A percentile compares a stretch with the other conserved stretches of the same genome.
Evolutionary conservation across 2,329 filamentous ascomycete genomes (phyloP).

Genomic region (Eurotiales sp.): DNA sequence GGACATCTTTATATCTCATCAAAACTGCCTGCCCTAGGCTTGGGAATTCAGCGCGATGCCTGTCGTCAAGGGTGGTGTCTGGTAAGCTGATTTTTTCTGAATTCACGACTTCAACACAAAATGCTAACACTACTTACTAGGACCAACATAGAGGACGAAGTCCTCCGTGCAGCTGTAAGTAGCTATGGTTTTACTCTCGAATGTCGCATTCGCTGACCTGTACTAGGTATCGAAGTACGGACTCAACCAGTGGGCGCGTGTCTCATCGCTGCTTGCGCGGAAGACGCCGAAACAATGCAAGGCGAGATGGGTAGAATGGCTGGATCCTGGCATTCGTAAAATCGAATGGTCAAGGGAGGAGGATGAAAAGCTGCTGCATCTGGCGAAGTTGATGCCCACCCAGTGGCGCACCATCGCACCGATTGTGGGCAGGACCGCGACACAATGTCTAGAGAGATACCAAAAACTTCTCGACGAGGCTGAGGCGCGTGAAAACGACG

Average conservation of each 20-base stretch:
- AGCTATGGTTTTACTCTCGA: neutral
- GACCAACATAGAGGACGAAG: constrained; percentile 82
- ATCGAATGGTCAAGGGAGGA: constrained; percentile 99
- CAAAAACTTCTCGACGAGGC: constrained; percentile 95
- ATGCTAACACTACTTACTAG: constrained; percentile 26
- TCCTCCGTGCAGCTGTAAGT: constrained; percentile 79
- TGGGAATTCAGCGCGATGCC: constrained; percentile 48
- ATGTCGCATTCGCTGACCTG: constrained; percentile 8
- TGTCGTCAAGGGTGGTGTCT: constrained; percentile 64
- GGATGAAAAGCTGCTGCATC: constrained; percentile 92
- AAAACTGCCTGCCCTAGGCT: neutral
- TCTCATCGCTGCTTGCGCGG: constrained; percentile 91
- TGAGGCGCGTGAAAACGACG: constrained; percentile 77
- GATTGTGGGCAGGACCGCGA: constrained; percentile 92
- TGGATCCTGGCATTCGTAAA: constrained; percentile 96
- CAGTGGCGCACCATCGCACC: constrained; percentile 99
- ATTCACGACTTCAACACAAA: neutral
- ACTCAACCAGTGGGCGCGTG: constrained; percentile 96
- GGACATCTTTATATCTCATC: neutral
- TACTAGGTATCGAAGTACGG: constrained; percentile 79
- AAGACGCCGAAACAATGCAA: constrained; percentile 99
- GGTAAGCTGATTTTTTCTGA: constrained; percentile 33
- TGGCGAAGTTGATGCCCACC: constrained; percentile 97
- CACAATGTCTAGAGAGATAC: constrained; percentile 94
- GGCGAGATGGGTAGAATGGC: constrained; percentile 96